Conservation (phyloP, 768 basidiomycete species). For the Leucocoprinus leucothites region DNA sequence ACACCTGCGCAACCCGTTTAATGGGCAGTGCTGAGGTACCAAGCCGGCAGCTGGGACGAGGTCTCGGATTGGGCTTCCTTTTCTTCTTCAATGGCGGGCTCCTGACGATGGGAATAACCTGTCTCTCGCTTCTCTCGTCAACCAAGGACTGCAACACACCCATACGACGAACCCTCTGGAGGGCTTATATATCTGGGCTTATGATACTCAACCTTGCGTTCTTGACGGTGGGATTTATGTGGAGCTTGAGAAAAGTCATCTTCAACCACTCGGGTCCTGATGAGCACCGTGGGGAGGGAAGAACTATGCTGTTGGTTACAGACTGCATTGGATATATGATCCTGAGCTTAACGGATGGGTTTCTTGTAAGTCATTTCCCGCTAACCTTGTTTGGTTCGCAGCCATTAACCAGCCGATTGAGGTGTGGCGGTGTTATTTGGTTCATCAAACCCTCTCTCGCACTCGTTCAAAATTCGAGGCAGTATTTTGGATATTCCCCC, state of each 20-base stretch:
- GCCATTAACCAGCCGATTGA: not conserved
- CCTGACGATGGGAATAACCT: not conserved
- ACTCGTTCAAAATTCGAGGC: not conserved
- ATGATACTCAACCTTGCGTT: not conserved
- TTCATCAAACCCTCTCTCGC: not conserved
- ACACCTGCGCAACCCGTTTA: no score
- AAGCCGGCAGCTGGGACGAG: no score
- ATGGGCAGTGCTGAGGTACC: no score
- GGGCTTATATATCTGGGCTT: not conserved
- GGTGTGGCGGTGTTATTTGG: not conserved
- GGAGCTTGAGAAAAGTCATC: not conserved
- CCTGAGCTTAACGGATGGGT: not conserved
- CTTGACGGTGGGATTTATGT: not conserved
- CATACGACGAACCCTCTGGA: not conserved
- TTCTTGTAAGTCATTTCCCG: not conserved
- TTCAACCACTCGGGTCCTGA: no score
- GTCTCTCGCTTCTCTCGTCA: not conserved
- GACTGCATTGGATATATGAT: no score
- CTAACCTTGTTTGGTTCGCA: no score
- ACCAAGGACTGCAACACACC: not conserved
- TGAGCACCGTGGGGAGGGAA: no score
- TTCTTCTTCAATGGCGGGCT: not conserved
- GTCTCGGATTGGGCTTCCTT: not conserved
- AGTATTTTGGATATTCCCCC: not conserved
- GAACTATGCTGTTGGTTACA: no score